Base-by-base conservation (phyloP, 768 basidiomycete genomes). In the Naganishia onofrii region DNA sequence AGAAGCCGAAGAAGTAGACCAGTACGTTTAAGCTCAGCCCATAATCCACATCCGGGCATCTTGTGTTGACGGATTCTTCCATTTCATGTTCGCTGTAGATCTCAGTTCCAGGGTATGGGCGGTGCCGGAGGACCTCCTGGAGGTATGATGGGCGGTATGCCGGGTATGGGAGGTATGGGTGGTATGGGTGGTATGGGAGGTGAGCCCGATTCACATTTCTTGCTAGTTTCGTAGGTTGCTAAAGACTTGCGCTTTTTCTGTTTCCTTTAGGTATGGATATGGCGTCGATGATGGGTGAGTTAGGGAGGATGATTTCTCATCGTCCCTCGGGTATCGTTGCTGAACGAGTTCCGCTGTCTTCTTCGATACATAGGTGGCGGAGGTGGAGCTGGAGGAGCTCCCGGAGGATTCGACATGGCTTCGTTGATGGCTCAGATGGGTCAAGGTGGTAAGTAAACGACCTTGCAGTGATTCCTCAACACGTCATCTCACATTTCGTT, bases 1-100 rank as follows among this genome's bases (percentile, higher is more conserved):
- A 48, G 89, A 84, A 63, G 85, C 82, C 28, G 74, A 80, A 1
- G 77, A 55, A 8, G 53, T 70, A 53, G 78, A 78, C 52, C 77
- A 79, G 77, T 79, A 71, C 76, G 76, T 75, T 21, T 12, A 3
- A n/a, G 54, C 23, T 12, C 38, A 26, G 15, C 10, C 0, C 19
- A 6, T 56, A 66, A 8, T 36, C 57, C 21, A 15, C 42, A 17
- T 38, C 23, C 29, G 19, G 28, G 13, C n/a, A 7, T 23, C 19
- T 53, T 17, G 28, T 42, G 44, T 29, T 55, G 51, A 36, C 70
- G 42, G 63, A 36, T 32, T 55, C 32, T 28, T 17, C 29, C 15
- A 15, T 15, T 42, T 42, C 42, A 15, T 42, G 13, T 15, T 42
- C 54, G 3, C 36, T 53, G n/a, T 26, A 66, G 58, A 60, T 70